Evolutionary conservation across 805 yeast species (phyloP).

Genomic region (Torulaspora indica): DNA sequence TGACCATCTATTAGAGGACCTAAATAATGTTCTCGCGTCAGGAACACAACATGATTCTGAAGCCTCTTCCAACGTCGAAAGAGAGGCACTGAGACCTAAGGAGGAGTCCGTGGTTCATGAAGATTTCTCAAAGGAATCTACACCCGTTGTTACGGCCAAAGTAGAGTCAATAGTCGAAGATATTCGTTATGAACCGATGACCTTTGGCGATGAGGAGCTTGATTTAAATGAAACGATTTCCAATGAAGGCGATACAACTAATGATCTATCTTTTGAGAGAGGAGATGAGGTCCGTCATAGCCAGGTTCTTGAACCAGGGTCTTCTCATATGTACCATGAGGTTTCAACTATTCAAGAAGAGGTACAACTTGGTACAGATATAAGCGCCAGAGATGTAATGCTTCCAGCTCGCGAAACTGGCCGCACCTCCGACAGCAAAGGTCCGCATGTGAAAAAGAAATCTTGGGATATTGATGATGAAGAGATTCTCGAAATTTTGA

Average conservation of each 20-base stretch:
- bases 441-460: background rate
- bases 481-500: constrained; percentile 51
- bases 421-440: background rate
- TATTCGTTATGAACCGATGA: constrained; percentile 3
- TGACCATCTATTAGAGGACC: constrained; percentile 22
- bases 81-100: background rate
- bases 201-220: constrained; percentile 3
- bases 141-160: constrained; percentile 6
- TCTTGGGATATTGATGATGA: constrained; percentile 39
- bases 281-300: constrained; percentile 34
- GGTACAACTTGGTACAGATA: constrained; percentile 8
- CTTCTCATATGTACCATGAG: constrained; percentile 25
- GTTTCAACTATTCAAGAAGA: constrained; percentile 36
- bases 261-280: constrained; percentile 36
- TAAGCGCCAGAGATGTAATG: constrained; percentile 2
- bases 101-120: background rate
- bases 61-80: background rate
- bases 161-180: constrained; percentile 8
- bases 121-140: background rate
- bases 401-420: background rate
- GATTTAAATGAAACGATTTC: constrained; percentile 5
- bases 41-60: constrained; percentile 19
- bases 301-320: constrained; percentile 16
- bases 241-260: constrained; percentile 22
- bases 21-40: constrained; percentile 29